Base-by-base conservation (phyloP, 352 stramenopile genomes). In the Phytophthora vignae region DNA sequence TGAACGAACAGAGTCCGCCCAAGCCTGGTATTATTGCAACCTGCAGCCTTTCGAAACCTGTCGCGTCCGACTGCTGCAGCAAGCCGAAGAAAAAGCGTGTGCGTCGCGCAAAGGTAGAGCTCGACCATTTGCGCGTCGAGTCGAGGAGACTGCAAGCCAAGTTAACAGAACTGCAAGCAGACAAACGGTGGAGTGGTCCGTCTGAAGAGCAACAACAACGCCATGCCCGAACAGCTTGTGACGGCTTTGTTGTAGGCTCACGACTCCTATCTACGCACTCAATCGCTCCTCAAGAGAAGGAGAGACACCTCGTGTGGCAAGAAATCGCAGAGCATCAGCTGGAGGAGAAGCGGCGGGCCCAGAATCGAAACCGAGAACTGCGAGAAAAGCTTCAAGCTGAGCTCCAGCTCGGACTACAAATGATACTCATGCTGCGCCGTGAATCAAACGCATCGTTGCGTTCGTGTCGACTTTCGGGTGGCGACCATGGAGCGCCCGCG, bases 91-190 rank as follows among this genome's bases (percentile, higher is more conserved):
- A 52, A 3, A 73, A 73, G 42, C 67, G 54, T 12, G 46, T 69
- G 25, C 67, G 67, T 4, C 67, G 53, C 22, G 59, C 69, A 38
- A 67, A 67, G 25, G 42, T 79, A 2, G 71, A 84, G 55, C 56
- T 84, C 4, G 53, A 79, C 15, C 64, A 71, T 31, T 54, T 83
- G n/a, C 63, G 77, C 1, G 21, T 66, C 9, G 66, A 79, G 15
- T 56, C 72, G 15, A 36, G 40, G n/a, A 71, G 73, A 25, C 67
- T 84, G 21, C 65, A 82, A 52, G 49, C 60, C 36, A 60, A 73
- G 40, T 46, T 81, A 17, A 14, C 22, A 2, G 57, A 73, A 36
- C 58, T 73, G 0, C n/a, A 36, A 38, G 33, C 21, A 27, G 22
- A 42, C 29, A 36, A 12, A 25, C 17, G 31, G 9, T 17, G 11